Evolutionary conservation across 176 grass and related monocot genomes (phyloP), one percentile per base, ranked within the genome.

Genomic region (Luzula sylvatica): DNA sequence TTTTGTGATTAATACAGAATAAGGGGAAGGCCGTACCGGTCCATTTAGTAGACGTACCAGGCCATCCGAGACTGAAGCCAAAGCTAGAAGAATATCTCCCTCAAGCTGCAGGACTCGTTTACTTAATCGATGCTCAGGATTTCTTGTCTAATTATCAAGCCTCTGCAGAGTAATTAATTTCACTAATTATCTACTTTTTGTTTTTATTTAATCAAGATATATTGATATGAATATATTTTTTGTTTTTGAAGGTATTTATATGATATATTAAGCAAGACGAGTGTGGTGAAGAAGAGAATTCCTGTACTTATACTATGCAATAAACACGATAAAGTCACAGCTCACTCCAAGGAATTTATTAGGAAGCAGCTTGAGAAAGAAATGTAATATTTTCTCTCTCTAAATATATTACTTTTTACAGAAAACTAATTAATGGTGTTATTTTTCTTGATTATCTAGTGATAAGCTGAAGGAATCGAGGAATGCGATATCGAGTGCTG

Each of bases 341-440:
- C 90, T 66, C 90, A 96, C 67, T 82, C 84, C 2, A 89, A 89
- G 74, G 90, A 96, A 65, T 96, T 96, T 60, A 96, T 96, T 53
- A 88, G 54, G 74, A 96, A 96, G 58, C 90, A 96, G 49, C 56
- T 96, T 55, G 90, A 96, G 70, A 89, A 96, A 55, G 90, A 96
- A 86, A 73, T 96, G 84, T 95, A 86, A 75, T 28, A 16, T 67
- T n/a, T 63, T 15, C 3, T 21, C 19, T 61, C 4, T 40, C 27
- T 25, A 14, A 18, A 27, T 44, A 52, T 22, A 51, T 51, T 17
- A 22, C 14, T 51, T 51, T 51, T 17, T 51, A 22, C 40, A 9
- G 14, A 9, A 45, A 9, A 45, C 14, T 45, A 45, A 7, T 35
- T 35, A 7, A 35, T 35, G 30, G 30, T 4, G 9, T 35, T 1